phyloP scores from a whole-genome alignment of 176 grass and related monocot species.

The Tillandsia fasciculata region DNA sequence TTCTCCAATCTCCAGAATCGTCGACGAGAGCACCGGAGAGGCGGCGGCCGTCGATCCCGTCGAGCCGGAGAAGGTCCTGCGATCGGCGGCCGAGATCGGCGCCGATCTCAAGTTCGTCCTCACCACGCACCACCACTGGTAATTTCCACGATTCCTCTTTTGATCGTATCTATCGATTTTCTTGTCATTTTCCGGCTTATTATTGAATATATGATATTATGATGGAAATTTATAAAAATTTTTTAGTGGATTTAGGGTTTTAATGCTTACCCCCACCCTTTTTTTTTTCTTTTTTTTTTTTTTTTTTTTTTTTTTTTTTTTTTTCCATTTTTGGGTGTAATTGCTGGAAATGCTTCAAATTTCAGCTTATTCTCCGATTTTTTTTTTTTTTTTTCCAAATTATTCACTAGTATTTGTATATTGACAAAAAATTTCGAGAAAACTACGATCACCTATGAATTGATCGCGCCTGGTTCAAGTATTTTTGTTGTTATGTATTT shows the following conservation, averaged over 20 bases:
- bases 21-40: slow-evolving; percentile 68
- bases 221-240: background rate
- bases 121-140: slow-evolving; percentile 94
- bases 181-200: background rate
- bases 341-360: too few species aligned
- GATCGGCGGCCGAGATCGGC: slow-evolving; percentile 48
- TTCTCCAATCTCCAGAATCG: slow-evolving; percentile 36
- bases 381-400: too few species aligned
- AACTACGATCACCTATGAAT: too few species aligned
- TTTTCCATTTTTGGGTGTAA: background rate
- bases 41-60: slow-evolving; percentile 78
- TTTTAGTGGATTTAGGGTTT: background rate
- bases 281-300: background rate
- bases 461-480: too few species aligned
- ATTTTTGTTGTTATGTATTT: too few species aligned
- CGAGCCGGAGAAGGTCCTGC: slow-evolving; percentile 71
- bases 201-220: background rate
- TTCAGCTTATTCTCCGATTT: too few species aligned
- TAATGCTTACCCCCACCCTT: background rate
- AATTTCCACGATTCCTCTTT: too few species aligned
- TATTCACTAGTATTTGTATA: too few species aligned
- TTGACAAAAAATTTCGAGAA: too few species aligned
- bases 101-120: slow-evolving; percentile 49
- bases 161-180: background rate
- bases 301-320: background rate